These are phyloP conservation scores for Ceratocystis albifundus DNA, from an alignment of 2,329 filamentous ascomycete species.

Conservation along the genomic window DNA sequence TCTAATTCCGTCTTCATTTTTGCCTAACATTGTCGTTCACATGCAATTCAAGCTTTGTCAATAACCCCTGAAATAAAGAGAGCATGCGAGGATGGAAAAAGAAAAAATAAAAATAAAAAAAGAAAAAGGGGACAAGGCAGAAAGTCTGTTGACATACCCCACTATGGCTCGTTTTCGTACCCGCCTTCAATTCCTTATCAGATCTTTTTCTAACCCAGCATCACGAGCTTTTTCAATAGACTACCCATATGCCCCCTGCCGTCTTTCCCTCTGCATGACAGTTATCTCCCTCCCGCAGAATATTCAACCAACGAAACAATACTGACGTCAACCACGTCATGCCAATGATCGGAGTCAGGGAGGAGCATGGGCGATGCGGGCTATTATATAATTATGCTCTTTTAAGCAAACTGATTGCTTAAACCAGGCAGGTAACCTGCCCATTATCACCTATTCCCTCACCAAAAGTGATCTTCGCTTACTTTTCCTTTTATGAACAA, in stretches of 20 bases:
- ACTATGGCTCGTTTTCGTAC: constrained; percentile 5
- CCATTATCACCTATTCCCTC: no score
- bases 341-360: neutral
- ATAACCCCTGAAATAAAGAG: neutral
- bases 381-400: neutral
- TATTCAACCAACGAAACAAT: neutral
- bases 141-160: neutral
- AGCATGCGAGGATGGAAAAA: no score
- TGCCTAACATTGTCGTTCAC: no score
- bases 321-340: neutral
- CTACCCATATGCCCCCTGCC: neutral
- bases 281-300: neutral
- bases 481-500: no score
- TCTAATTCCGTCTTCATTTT: no score
- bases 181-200: constrained; percentile 20
- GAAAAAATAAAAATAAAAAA: no score
- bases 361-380: neutral
- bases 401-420: neutral
- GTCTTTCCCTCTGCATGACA: neutral
- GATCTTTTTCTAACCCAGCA: constrained; percentile 16
- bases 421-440: no score
- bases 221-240: neutral
- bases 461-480: no score
- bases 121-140: neutral
- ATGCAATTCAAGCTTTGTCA: neutral